Conservation (phyloP, 768 basidiomycete species). For the Tephrocybe rancida region DNA sequence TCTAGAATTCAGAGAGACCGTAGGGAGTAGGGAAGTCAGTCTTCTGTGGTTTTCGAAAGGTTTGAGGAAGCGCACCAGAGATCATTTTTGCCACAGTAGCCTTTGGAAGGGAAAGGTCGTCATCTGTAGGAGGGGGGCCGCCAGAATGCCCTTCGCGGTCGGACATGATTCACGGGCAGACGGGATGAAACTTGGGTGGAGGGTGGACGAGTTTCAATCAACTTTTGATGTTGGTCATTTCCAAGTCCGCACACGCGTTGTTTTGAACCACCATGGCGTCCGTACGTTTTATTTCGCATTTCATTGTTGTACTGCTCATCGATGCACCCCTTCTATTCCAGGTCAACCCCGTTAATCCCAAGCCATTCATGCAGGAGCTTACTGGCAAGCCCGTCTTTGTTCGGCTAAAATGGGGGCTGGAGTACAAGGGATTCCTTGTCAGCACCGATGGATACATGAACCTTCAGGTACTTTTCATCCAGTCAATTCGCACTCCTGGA, state of each 20-base stretch:
- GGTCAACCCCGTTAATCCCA: slow-evolving; percentile 96
- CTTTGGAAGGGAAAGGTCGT: slow-evolving; percentile 93
- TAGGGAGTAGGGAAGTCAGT: slow-evolving; percentile 8
- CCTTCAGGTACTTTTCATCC: slow-evolving; percentile 68
- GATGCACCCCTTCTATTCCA: slow-evolving; percentile 26
- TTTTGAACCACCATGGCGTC: slow-evolving; percentile 63
- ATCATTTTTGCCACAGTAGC: slow-evolving; percentile 99
- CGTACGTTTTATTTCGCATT: slow-evolving; percentile 40
- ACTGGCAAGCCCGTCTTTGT: slow-evolving; percentile 97
- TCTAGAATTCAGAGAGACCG: slow-evolving; percentile 51
- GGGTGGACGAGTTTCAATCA: too few species aligned
- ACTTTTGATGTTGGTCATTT: slow-evolving; percentile 18
- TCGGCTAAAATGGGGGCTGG: slow-evolving; percentile 96
- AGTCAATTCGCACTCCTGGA: slow-evolving; percentile 1
- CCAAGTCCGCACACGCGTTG: slow-evolving; percentile 42
- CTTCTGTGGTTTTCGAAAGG: background rate
- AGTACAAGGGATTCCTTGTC: slow-evolving; percentile 99
- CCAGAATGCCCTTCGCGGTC: slow-evolving; percentile 82
- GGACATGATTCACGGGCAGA: slow-evolving; percentile 61
- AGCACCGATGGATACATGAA: slow-evolving; percentile 99
- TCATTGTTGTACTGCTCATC: background rate
- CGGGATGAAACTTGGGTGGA: background rate
- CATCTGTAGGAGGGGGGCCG: slow-evolving; percentile 70
- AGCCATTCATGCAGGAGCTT: slow-evolving; percentile 97
- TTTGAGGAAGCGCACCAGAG: slow-evolving; percentile 54